Evolutionary conservation across 1,284 basidiomycete species (phyloP).

Genomic region (Limonomyces culmigenus): DNA sequence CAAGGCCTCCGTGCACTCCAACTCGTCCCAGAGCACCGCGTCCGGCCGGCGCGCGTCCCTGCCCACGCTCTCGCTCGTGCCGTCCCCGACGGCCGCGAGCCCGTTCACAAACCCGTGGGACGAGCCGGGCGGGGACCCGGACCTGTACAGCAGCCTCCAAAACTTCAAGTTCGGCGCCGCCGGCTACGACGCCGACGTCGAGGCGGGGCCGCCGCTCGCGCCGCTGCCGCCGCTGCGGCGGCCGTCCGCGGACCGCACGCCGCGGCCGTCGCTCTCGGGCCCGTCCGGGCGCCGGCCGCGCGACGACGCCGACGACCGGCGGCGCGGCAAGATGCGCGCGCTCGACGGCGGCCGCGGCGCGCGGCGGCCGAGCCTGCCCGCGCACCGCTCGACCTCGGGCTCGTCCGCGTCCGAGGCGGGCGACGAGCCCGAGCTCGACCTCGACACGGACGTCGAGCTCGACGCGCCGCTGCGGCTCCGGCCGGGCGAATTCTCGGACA

Average conservation of each 20-base stretch:
- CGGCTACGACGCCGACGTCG: conserved; percentile 3
- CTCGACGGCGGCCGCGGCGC: conserved; percentile 27
- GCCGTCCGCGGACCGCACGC: conserved; percentile 16
- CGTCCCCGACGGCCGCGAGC: conserved; percentile 6
- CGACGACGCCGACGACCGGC: not conserved
- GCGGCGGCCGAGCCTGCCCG: conserved; percentile 18
- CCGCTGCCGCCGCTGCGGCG: conserved; percentile 12
- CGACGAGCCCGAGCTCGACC: conserved; percentile 12
- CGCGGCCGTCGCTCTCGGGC: conserved; percentile 17
- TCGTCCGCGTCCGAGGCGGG: conserved; percentile 11
- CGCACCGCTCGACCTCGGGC: conserved; percentile 2
- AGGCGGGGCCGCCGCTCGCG: conserved; percentile 3
- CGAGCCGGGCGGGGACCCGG: conserved; percentile 10
- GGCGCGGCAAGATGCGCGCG: conserved; percentile 21
- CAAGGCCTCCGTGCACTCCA: not conserved
- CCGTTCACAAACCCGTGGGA: conserved; percentile 7
- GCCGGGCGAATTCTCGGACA: conserved; percentile 18
- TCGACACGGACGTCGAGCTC: conserved; percentile 20
- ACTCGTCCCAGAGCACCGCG: not conserved
- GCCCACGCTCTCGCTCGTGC: not conserved
- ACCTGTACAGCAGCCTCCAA: conserved; percentile 20
- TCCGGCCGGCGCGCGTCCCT: not conserved
- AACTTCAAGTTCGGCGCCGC: conserved; percentile 24
- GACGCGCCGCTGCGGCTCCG: conserved; percentile 7
- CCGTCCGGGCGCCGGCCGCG: not conserved